These are phyloP conservation scores for Corallochytrium limacisporum DNA, from an alignment of 78 protist species.

Conservation along the genomic window DNA sequence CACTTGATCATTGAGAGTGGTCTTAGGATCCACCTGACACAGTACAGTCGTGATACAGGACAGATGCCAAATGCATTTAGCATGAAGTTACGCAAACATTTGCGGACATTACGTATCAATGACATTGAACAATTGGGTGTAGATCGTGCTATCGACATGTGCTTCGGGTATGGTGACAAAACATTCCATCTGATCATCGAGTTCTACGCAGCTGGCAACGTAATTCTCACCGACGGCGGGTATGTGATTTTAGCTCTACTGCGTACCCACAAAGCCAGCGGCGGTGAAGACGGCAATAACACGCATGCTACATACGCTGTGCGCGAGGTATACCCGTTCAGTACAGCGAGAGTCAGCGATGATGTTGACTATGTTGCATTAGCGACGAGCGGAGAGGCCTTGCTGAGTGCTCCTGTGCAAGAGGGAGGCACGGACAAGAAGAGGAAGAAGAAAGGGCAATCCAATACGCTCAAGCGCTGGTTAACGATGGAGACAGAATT, in stretches of 20 bases:
- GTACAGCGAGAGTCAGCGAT: background rate
- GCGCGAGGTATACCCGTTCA: conserved; percentile 33
- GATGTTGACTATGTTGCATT: background rate
- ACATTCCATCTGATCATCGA: conserved; percentile 49
- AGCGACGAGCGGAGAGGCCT: background rate
- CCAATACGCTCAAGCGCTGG: background rate
- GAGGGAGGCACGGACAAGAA: background rate
- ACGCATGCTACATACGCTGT: conserved; percentile 23
- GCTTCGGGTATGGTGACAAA: conserved; percentile 56
- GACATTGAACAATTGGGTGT: conserved; percentile 68
- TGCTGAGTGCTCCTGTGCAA: background rate
- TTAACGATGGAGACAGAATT: background rate
- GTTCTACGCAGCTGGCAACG: conserved; percentile 43
- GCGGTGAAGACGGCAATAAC: background rate
- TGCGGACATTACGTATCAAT: conserved; percentile 39
- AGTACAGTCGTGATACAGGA: conserved; percentile 54
- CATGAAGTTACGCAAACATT: conserved; percentile 20
- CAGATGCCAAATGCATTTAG: conserved; percentile 57
- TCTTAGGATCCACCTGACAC: conserved; percentile 66
- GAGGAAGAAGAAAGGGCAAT: background rate
- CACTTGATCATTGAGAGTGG: conserved; percentile 64
- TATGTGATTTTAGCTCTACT: conserved; percentile 35
- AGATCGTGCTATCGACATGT: conserved; percentile 77
- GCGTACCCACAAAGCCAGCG: background rate
- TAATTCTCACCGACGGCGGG: conserved; percentile 36